Evolutionary conservation across 306 rosid species (phyloP), one percentile per base, ranked within the genome.

Genomic region (Datisca glomerata): DNA sequence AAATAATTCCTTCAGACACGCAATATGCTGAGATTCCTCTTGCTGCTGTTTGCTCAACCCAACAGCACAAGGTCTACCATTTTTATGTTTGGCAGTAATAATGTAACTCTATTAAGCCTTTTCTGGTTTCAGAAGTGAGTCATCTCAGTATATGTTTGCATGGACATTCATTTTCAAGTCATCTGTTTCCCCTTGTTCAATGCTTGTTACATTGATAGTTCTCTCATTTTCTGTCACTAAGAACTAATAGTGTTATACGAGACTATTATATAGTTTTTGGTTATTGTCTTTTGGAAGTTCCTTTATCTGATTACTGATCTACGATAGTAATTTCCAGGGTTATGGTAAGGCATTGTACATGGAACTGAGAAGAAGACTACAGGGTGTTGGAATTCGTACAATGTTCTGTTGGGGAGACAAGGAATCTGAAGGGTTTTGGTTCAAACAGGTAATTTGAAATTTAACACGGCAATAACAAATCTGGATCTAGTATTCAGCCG

Each of bases 381-480:
- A 69, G 38, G 60, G 58, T 73, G 86, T 86, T 66, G 96, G 96
- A 11, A 38, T 81, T 31, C 65, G 74, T 54, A 61, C 93, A 45
- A 71, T 86, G 61, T 68, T 81, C 56, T 86, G 94, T 37, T 86
- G 96, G 94, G 96, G 94, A 35, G 96, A 86, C 75, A 61, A 73
- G 68, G 94, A 79, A 64, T 86, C 96, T 45, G 86, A 81, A 79
- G 81, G 72, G 17, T 86, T 86, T 71, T 81, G 94, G 96, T 69
- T 66, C 63, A 86, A 81, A 61, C 92, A 78, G 93, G 96, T 86
- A 49, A 23, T 44, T 51, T n/a, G 22, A 25, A 35, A 22, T 31
- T 32, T 25, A 12, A 43, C 29, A 9, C 32, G 34, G n/a, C 42
- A 12, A 18, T 31, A 28, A 18, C 12, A 47, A 29, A 29, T 21